A percentile compares a stretch with the other conserved stretches of the same genome.
Conservation (phyloP, 768 basidiomycete species). For the Pulveroboletus ravenelii region DNA sequence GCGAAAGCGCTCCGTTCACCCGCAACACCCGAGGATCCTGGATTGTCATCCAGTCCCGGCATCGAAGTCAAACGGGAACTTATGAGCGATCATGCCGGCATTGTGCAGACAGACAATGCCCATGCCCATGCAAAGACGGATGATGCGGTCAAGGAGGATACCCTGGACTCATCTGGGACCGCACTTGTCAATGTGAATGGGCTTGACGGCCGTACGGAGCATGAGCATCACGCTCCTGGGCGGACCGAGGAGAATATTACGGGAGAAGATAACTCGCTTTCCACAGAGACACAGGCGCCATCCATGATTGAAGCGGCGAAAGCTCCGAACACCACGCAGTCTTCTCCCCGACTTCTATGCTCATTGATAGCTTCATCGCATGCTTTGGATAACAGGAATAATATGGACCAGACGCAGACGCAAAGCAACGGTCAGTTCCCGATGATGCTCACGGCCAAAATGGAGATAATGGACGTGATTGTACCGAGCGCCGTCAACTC, state of each 20-base stretch:
- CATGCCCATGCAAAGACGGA: conserved; percentile 10
- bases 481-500: conserved; percentile 17
- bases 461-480: conserved; percentile 22
- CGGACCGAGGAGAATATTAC: background rate
- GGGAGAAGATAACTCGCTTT: background rate
- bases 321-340: background rate
- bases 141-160: conserved; percentile 2
- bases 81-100: background rate
- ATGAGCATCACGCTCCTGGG: background rate
- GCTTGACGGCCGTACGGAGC: background rate
- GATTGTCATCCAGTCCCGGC: conserved; percentile 17
- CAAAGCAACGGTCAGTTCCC: conserved; percentile 3
- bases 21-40: conserved; percentile 8
- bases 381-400: background rate
- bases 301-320: background rate
- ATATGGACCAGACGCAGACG: conserved; percentile 7
- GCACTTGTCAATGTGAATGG: background rate
- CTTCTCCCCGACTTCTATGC: background rate
- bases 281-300: background rate
- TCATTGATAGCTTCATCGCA: background rate
- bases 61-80: conserved; percentile 18
- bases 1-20: conserved; percentile 28
- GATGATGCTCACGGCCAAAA: conserved; percentile 20
- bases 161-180: background rate
- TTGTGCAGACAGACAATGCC: background rate